These are phyloP conservation scores for Allium cepa DNA, from an alignment of 106 monocot genomes.

Conservation along the genomic window DNA sequence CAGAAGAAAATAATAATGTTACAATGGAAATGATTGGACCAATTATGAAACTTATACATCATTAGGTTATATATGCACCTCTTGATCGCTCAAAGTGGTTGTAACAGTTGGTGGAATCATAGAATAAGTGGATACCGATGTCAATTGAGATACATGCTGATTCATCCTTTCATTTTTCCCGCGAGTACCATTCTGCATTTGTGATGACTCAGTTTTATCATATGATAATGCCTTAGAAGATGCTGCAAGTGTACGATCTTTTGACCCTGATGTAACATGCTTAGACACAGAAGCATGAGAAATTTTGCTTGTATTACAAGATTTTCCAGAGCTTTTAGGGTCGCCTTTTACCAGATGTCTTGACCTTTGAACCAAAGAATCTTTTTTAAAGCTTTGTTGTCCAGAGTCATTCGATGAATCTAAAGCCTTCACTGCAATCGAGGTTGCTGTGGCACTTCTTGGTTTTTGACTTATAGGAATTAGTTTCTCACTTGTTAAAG, in stretches of 20 bases:
- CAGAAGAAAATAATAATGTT: slow-evolving; percentile 11
- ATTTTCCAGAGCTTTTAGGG: slow-evolving; percentile 11
- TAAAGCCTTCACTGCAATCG: too few species aligned
- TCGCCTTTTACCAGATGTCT: too few species aligned
- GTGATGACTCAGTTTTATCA: slow-evolving; percentile 18
- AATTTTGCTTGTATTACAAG: slow-evolving; percentile 27
- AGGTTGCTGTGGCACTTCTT: too few species aligned
- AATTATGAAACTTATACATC: background rate
- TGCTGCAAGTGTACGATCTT: slow-evolving; percentile 19
- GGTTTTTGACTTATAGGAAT: too few species aligned
- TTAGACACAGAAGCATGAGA: slow-evolving; percentile 29
- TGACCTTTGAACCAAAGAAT: too few species aligned
- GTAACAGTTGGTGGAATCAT: slow-evolving; percentile 26
- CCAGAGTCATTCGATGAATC: too few species aligned
- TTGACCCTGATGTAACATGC: slow-evolving; percentile 9
- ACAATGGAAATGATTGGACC: background rate
- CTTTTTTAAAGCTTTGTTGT: too few species aligned
- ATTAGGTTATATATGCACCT: slow-evolving; percentile 31
- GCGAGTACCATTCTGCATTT: slow-evolving; percentile 17
- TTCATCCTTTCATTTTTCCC: slow-evolving; percentile 56
- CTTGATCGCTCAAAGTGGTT: slow-evolving; percentile 76
- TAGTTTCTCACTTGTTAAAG: too few species aligned
- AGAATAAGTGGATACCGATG: slow-evolving; percentile 25
- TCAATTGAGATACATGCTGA: slow-evolving; percentile 27
- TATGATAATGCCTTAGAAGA: slow-evolving; percentile 27